Conservation (phyloP, 192 early-diverging fungal genomes). For the Haplosporangium gracile region DNA sequence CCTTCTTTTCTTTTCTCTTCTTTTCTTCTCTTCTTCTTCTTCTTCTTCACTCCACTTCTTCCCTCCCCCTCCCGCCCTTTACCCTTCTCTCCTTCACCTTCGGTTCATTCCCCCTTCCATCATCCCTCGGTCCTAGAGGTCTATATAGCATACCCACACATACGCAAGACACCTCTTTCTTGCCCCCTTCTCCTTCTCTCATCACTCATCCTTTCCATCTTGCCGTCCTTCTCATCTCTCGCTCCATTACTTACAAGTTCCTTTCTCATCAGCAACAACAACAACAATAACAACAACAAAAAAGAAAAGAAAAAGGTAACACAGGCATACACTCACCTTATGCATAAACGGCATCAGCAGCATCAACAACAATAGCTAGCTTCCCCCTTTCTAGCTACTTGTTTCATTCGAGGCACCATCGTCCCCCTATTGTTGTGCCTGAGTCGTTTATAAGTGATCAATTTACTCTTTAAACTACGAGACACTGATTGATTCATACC, state of each 20-base stretch:
- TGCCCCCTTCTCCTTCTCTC: neutral
- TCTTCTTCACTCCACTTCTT: neutral
- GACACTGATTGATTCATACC: neutral
- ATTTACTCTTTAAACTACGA: neutral
- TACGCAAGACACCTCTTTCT: neutral
- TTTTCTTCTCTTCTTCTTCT: neutral
- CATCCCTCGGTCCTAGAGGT: slow-evolving; percentile 5
- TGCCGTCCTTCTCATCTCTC: neutral
- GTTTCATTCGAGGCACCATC: neutral
- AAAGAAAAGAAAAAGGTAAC: neutral
- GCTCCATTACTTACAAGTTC: neutral
- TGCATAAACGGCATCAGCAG: neutral
- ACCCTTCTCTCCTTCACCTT: neutral
- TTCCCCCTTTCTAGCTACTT: neutral
- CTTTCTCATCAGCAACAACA: slow-evolving; percentile 5
- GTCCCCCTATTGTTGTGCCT: neutral
- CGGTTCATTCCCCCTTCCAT: slow-evolving; percentile 8
- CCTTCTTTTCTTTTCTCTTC: neutral
- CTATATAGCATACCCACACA: neutral
- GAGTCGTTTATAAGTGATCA: neutral
- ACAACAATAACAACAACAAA: too few species aligned
- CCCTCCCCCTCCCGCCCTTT: neutral
- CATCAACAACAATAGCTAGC: neutral
- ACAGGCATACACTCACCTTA: neutral
- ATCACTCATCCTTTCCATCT: neutral